phyloP scores from a whole-genome alignment of 2,329 filamentous ascomycete species.

The Aspergillus fischeri region DNA sequence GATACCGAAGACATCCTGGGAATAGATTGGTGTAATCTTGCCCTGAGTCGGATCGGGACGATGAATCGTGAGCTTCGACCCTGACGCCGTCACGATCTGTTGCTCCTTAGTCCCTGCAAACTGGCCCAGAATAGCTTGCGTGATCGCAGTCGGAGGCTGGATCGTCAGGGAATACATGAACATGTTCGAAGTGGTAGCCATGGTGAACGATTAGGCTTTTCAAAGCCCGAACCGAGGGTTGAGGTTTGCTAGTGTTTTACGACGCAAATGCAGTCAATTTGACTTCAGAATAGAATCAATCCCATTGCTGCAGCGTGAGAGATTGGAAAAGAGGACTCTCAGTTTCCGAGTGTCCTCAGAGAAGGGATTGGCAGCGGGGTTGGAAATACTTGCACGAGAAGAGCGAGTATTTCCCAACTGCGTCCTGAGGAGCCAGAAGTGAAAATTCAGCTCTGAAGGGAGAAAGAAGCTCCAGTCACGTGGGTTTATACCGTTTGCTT shows the following conservation, averaged over 20 bases:
- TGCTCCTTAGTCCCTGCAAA: slow-evolving; percentile 96
- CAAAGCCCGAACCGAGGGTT: slow-evolving; percentile 12
- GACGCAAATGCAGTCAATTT: slow-evolving; percentile 25
- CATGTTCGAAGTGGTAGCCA: slow-evolving; percentile 98
- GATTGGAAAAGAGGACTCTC: slow-evolving; percentile 22
- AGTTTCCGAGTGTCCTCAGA: slow-evolving; percentile 19
- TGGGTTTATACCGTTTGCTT: slow-evolving; percentile 19
- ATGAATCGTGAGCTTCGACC: slow-evolving; percentile 82
- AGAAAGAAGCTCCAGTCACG: slow-evolving; percentile 12
- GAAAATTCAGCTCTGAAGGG: slow-evolving; percentile 30
- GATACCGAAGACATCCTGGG: slow-evolving; percentile 94
- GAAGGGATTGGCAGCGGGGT: slow-evolving; percentile 1
- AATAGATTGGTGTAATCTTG: slow-evolving; percentile 79
- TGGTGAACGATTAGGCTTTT: slow-evolving; percentile 45
- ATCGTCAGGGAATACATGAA: slow-evolving; percentile 98
- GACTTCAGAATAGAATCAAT: slow-evolving; percentile 27
- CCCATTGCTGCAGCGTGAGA: slow-evolving; percentile 32
- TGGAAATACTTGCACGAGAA: slow-evolving; percentile 6
- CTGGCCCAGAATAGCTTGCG: slow-evolving; percentile 87
- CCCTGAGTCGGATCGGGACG: slow-evolving; percentile 81
- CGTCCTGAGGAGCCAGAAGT: slow-evolving; percentile 13
- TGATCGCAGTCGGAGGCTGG: slow-evolving; percentile 83
- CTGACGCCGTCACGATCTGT: slow-evolving; percentile 91
- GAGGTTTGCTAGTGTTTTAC: slow-evolving; percentile 14
- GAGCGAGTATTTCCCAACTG: slow-evolving; percentile 5